Base-by-base conservation (phyloP, 2,329 filamentous ascomycete species). In the Cladosporium cucumerinum region DNA sequence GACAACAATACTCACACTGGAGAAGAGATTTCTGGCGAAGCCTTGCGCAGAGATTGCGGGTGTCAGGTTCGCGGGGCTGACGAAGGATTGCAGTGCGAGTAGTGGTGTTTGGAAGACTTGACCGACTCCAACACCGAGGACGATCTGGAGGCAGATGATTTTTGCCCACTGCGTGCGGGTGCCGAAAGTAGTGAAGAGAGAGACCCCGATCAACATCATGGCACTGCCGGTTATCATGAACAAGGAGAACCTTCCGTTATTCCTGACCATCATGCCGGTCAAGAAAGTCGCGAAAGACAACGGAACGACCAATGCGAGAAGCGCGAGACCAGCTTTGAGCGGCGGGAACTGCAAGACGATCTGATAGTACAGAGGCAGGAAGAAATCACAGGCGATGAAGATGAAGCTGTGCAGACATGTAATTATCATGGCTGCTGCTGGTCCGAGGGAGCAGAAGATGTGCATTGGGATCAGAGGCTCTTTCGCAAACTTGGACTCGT, bases 341-440 rank as follows among this genome's bases (percentile, higher is more conserved):
- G 91, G 89, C 0, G 84, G 82, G 3, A 86, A 86, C 57, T 89
- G 84, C 48, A 91, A 82, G 59, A 91, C 87, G 59, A 88, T 85
- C 77, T 96, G 92, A 78, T 92, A 94, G 80, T 96, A 97, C 2
- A 96, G 82, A 0, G 92, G 92, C 5, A 96, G 82, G 79, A 90
- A 96, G 81, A 94, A 96, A 67, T 85, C 86, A 32, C 86, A 87
- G 0, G 89, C 86, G 72, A 94, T 92, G 80, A 94, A 94, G 68
- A 90, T 87, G 70, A 89, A 85, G 52, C 89, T 89, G 75, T 96
- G 91, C 66, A 86, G 83, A 78, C 92, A 92, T 69, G 87, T 88
- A 55, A 90, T 81, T 1, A 79, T 76, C n/a, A 93, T 85, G 3
- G 86, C 81, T 10, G 89, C 86, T 28, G 89, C 73, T 73, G 91